These are phyloP conservation scores for Candida chauliodis DNA, from an alignment of 805 yeast species.

Conservation along the genomic window DNA sequence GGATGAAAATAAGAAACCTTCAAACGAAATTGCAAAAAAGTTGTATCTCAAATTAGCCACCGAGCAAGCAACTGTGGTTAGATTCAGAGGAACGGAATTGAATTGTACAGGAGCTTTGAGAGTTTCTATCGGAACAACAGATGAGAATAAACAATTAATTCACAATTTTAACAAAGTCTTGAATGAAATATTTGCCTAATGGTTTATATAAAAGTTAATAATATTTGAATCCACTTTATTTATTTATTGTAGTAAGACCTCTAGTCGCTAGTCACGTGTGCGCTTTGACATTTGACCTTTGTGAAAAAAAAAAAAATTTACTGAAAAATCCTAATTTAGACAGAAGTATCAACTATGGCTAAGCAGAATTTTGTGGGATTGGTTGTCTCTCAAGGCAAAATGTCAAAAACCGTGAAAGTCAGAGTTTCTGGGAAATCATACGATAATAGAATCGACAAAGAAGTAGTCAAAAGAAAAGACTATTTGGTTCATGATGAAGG, in stretches of 20 bases:
- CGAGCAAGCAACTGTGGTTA: slow-evolving; percentile 72
- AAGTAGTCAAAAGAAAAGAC: slow-evolving; percentile 73
- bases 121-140: slow-evolving; percentile 79
- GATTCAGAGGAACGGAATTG: slow-evolving; percentile 86
- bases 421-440: slow-evolving; percentile 75
- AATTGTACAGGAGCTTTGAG: slow-evolving; percentile 89
- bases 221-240: background rate
- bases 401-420: slow-evolving; percentile 93
- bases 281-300: too few relatives aligned
- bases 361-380: slow-evolving; percentile 88
- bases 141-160: slow-evolving; percentile 64
- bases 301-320: background rate
- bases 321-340: background rate
- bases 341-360: slow-evolving; percentile 51
- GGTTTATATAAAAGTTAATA: background rate
- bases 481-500: slow-evolving; percentile 93
- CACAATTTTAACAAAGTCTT: slow-evolving; percentile 38
- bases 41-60: slow-evolving; percentile 72
- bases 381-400: slow-evolving; percentile 93
- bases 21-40: slow-evolving; percentile 59
- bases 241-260: background rate
- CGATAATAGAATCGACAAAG: slow-evolving; percentile 70
- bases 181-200: slow-evolving; percentile 12
- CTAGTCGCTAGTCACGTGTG: background rate
- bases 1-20: slow-evolving; percentile 59